Evolutionary conservation across 1,139 yeast genomes (phyloP).

Genomic region (Lodderomyces theae): DNA sequence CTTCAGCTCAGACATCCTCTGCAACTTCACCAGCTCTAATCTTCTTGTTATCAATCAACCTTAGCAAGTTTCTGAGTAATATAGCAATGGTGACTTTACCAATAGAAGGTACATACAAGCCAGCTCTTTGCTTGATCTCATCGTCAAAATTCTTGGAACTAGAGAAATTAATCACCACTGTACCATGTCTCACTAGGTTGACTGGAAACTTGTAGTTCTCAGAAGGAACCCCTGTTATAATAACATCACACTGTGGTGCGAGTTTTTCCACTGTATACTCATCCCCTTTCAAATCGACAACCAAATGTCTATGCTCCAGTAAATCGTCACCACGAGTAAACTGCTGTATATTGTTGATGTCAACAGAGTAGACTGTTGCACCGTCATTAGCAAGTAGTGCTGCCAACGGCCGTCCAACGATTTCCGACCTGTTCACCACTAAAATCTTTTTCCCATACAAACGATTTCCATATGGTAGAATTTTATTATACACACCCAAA

Average conservation of each 20-base stretch:
- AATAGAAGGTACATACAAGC: slow-evolving; percentile 88
- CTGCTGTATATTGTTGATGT: slow-evolving; percentile 80
- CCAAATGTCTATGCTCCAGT: slow-evolving; percentile 78
- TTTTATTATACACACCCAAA: slow-evolving; percentile 78
- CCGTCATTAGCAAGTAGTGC: slow-evolving; percentile 96
- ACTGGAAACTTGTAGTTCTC: slow-evolving; percentile 81
- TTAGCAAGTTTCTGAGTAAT: slow-evolving; percentile 81
- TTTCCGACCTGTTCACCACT: slow-evolving; percentile 89
- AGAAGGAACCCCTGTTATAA: slow-evolving; percentile 93
- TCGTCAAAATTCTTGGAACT: slow-evolving; percentile 84
- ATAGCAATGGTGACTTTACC: slow-evolving; percentile 96
- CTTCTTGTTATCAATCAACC: slow-evolving; percentile 67
- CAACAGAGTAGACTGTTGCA: slow-evolving; percentile 91
- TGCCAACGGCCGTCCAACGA: slow-evolving; percentile 96
- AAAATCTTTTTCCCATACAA: slow-evolving; percentile 89
- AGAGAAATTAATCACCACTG: slow-evolving; percentile 86
- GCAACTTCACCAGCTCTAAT: slow-evolving; percentile 19
- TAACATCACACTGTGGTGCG: slow-evolving; percentile 78
- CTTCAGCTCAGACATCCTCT: not conserved
- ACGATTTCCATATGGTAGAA: slow-evolving; percentile 85
- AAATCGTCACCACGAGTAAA: slow-evolving; percentile 94
- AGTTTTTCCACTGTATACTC: slow-evolving; percentile 55
- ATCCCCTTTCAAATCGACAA: slow-evolving; percentile 56
- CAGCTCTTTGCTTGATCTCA: slow-evolving; percentile 77
- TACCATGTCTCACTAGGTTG: slow-evolving; percentile 76